Evolutionary conservation across 1,139 yeast genomes (phyloP), one percentile per base, ranked within the genome.

Genomic region (Yamadazyma mexicana): DNA sequence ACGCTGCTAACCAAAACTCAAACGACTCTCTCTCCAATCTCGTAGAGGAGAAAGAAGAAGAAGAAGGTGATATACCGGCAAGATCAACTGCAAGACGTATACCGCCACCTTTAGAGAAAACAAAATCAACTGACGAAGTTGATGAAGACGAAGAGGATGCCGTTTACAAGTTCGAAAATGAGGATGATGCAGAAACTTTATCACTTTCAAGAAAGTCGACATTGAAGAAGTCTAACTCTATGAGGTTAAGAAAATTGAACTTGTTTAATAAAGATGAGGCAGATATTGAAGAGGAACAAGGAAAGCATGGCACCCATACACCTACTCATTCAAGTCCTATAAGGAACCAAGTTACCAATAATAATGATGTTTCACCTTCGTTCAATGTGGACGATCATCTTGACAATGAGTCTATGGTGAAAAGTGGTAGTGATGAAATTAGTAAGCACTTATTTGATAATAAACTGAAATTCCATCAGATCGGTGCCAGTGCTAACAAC

Each of bases 231-330:
- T 57, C 69, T 22, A 68, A 69, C 44, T 70, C 76, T 5, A 64
- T 67, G 66, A 62, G 72, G 38, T 63, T 72, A 29, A 54, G 76
- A n/a, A 71, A 69, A 42, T 56, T 72, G 34, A 65, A 71, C 41
- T 54, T 72, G 26, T 70, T 69, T 47, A 59, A 50, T 39, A 51
- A 49, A 18, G 46, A 48, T 15, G 43, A 41, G 18, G 31, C 35
- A 1, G 46, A 46, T 15, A 45, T 45, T 9, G 42, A 40, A 17
- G 51, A 50, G 25, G 54, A 52, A 22, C 43, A 40, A 14, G 39
- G 40, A 16, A 40, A 46, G 4, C 47, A 55, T 4, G 32, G 15
- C 4, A 35, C 15, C n/a, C 34, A 10, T 11, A 32, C 16, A 17
- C 31, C 50, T 34, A 39, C 8, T 20, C 37, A 22, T 17, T 26